Evolutionary conservation across 164 flowering plant genomes (phyloP).

Genomic region (Vitis labrusca): DNA sequence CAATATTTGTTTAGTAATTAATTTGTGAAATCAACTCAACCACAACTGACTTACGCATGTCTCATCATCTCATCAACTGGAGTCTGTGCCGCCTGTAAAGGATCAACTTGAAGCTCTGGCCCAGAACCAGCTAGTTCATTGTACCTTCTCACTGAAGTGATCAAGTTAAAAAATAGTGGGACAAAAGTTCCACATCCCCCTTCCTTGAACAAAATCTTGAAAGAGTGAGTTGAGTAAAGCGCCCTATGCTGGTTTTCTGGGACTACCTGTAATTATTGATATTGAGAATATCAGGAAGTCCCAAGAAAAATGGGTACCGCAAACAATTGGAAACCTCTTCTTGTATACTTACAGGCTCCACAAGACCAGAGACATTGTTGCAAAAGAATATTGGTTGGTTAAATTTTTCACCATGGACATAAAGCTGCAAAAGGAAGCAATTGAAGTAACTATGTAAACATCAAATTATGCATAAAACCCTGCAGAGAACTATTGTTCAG

Average conservation of each 20-base stretch:
- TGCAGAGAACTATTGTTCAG: too few species aligned
- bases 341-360: constrained; percentile 81
- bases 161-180: constrained; percentile 82
- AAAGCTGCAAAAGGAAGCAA: constrained; percentile 53
- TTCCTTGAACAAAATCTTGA: constrained; percentile 95
- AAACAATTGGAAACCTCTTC: neutral
- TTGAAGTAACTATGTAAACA: neutral
- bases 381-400: constrained; percentile 92
- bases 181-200: constrained; percentile 98
- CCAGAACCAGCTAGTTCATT: constrained; percentile 40
- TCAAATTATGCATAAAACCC: neutral
- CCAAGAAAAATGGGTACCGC: neutral
- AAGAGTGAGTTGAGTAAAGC: constrained; percentile 82
- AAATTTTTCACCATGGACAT: constrained; percentile 76
- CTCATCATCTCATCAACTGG: constrained; percentile 99
- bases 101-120: constrained; percentile 58
- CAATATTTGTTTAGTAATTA: neutral
- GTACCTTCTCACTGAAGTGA: constrained; percentile 69
- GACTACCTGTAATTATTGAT: constrained; percentile 58
- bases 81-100: constrained; percentile 83
- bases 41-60: constrained; percentile 71
- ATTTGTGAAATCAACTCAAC: neutral
- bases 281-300: neutral
- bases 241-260: constrained; percentile 80
- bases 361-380: constrained; percentile 95